A percentile compares a stretch with the other conserved stretches of the same genome.
phyloP scores from a whole-genome alignment of 352 stramenopile species.

The Halophytophthora polymorphica region DNA sequence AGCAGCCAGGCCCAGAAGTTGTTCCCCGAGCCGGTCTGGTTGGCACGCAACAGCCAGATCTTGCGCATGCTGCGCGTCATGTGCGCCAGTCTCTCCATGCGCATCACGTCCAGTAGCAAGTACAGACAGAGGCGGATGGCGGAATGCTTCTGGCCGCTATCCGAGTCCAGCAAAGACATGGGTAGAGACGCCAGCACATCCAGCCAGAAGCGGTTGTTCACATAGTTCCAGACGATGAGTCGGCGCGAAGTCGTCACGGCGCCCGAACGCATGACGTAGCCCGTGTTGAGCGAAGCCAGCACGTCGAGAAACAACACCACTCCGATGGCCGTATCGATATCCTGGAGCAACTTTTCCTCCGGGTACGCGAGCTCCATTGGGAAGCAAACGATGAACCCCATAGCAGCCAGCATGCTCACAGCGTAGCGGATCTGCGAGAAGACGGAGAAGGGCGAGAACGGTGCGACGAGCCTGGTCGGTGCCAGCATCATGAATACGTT shows the following conservation, averaged over 20 bases:
- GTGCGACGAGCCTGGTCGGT: conserved; percentile 1
- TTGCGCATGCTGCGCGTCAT: conserved; percentile 26
- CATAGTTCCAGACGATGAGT: conserved; percentile 23
- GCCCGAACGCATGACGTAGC: conserved; percentile 25
- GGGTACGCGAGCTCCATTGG: conserved; percentile 39
- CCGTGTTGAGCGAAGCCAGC: conserved; percentile 30
- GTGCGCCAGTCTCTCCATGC: conserved; percentile 15
- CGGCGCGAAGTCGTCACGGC: conserved; percentile 17
- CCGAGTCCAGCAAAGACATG: background rate
- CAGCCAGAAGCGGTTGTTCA: conserved; percentile 19
- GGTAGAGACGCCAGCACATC: conserved; percentile 18
- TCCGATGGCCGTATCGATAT: conserved; percentile 2
- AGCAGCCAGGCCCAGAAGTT: conserved; percentile 34
- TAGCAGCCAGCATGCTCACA: conserved; percentile 20
- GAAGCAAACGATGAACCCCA: conserved; percentile 32
- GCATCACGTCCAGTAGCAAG: conserved; percentile 11
- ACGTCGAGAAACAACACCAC: conserved; percentile 23
- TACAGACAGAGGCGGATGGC: background rate
- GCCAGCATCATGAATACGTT: background rate
- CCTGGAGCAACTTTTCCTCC: background rate
- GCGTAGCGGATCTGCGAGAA: conserved; percentile 22
- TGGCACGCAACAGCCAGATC: conserved; percentile 17
- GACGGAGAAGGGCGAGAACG: conserved; percentile 34
- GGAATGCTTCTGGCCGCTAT: background rate
- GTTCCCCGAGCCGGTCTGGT: conserved; percentile 9